Conservation (phyloP, 495 filamentous ascomycete genomes). For the Aspergillus wentii region DNA sequence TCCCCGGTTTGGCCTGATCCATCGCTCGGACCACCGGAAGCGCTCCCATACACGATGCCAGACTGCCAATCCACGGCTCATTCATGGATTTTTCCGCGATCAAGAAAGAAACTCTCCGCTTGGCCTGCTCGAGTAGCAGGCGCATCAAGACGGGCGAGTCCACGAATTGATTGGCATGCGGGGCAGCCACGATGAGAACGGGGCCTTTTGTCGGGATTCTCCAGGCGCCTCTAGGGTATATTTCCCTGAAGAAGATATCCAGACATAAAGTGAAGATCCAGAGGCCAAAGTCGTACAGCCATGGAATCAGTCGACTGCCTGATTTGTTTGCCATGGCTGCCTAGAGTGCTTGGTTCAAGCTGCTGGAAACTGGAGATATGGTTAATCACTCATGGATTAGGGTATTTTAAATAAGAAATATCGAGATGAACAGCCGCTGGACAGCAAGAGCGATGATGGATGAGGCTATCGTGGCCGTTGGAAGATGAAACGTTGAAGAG, state of each 20-base stretch:
- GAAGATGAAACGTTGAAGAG: too few relatives aligned
- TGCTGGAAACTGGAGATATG: too few relatives aligned
- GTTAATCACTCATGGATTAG: too few relatives aligned
- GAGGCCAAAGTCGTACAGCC: conserved; percentile 77
- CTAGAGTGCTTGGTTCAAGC: too few relatives aligned
- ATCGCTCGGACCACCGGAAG: conserved; percentile 87
- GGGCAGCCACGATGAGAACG: conserved; percentile 94
- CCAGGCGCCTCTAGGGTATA: conserved; percentile 91
- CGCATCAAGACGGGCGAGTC: conserved; percentile 93
- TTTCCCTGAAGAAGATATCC: conserved; percentile 96
- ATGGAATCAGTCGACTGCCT: conserved; percentile 67
- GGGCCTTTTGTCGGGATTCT: conserved; percentile 83
- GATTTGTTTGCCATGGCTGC: too few relatives aligned
- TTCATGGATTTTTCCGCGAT: conserved; percentile 93
- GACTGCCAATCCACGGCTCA: conserved; percentile 79
- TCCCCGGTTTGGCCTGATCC: conserved; percentile 75
- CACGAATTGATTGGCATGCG: conserved; percentile 98
- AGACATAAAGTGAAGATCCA: conserved; percentile 80
- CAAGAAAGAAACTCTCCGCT: conserved; percentile 83
- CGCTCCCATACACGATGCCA: conserved; percentile 73
- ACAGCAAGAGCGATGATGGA: too few relatives aligned
- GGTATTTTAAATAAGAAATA: too few relatives aligned
- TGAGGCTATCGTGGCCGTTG: too few relatives aligned
- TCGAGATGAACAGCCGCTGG: too few relatives aligned
- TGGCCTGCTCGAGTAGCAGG: conserved; percentile 74